Percentiles rank a stretch among this genome's conserved stretches.
These are phyloP conservation scores for Colletotrichum abscissum DNA, from an alignment of 2,329 filamentous ascomycete genomes.

Conservation along the genomic window DNA sequence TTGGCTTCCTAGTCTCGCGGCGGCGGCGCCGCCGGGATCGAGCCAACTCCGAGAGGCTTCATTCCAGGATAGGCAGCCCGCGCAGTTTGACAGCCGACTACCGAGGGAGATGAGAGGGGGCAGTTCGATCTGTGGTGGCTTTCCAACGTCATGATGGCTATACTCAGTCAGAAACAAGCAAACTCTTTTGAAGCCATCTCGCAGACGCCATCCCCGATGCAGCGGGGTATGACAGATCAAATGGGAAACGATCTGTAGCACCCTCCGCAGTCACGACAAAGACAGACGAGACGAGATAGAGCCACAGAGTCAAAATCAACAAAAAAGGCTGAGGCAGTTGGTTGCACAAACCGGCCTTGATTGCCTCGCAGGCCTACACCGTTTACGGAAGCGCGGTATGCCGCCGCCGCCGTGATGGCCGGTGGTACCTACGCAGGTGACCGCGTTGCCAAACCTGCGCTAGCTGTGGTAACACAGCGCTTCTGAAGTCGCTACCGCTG, in stretches of 20 bases:
- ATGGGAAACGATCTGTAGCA: neutral
- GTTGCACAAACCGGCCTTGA: neutral
- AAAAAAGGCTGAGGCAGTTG: neutral
- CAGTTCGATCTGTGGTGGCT: neutral
- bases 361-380: neutral
- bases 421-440: neutral
- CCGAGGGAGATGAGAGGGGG: neutral
- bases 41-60: neutral
- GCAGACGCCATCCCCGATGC: constrained; percentile 10
- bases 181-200: neutral
- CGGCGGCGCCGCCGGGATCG: neutral
- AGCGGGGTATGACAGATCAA: constrained; percentile 13
- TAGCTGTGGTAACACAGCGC: neutral
- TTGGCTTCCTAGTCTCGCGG: neutral
- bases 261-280: neutral
- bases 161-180: neutral
- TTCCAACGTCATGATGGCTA: constrained; percentile 16
- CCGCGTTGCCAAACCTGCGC: neutral
- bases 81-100: neutral
- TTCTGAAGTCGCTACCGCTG: neutral
- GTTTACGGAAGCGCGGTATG: neutral
- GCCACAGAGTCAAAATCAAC: neutral
- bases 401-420: neutral
- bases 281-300: neutral
- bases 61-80: too few relatives aligned